phyloP scores from a whole-genome alignment of 176 grass and related monocot species.

The Echinochloa phyllopogon region DNA sequence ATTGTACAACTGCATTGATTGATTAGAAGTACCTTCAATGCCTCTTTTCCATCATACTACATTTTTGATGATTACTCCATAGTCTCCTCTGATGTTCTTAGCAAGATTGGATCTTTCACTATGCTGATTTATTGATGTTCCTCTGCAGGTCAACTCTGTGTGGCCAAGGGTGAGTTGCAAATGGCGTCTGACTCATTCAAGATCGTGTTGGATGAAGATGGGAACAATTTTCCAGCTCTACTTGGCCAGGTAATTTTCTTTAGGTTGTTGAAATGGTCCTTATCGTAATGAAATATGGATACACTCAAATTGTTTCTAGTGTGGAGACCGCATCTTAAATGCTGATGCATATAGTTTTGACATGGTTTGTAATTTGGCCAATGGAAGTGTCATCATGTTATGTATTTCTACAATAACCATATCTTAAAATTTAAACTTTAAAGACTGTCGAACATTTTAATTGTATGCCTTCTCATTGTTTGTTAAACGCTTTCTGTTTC shows the following conservation, averaged over 20 bases:
- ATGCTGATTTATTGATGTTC: slow-evolving; percentile 28
- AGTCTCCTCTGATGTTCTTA: slow-evolving; percentile 1
- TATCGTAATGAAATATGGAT: slow-evolving; percentile 6
- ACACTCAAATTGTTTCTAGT: slow-evolving; percentile 15
- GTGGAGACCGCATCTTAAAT: background rate
- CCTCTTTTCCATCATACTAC: slow-evolving; percentile 23
- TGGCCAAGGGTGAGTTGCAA: slow-evolving; percentile 84
- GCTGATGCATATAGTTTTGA: slow-evolving; percentile 10
- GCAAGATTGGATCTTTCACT: slow-evolving; percentile 31
- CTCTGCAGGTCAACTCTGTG: slow-evolving; percentile 82
- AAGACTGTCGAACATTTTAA: background rate
- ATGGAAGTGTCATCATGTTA: slow-evolving; percentile 24
- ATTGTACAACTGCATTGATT: background rate
- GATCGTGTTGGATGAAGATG: slow-evolving; percentile 87
- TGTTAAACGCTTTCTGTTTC: slow-evolving; percentile 22
- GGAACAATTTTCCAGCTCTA: slow-evolving; percentile 81
- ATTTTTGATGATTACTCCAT: slow-evolving; percentile 9
- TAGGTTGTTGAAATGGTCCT: slow-evolving; percentile 34
- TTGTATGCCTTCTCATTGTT: slow-evolving; percentile 22
- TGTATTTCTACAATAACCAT: slow-evolving; percentile 1
- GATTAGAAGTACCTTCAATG: background rate
- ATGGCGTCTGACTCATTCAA: slow-evolving; percentile 82
- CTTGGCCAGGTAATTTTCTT: slow-evolving; percentile 85
- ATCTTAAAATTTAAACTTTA: slow-evolving; percentile 13
- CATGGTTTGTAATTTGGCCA: background rate